A percentile compares a stretch with the other conserved stretches of the same genome.
These are phyloP conservation scores for Talaromyces adpressus DNA, from an alignment of 495 filamentous ascomycete genomes.

Conservation along the genomic window DNA sequence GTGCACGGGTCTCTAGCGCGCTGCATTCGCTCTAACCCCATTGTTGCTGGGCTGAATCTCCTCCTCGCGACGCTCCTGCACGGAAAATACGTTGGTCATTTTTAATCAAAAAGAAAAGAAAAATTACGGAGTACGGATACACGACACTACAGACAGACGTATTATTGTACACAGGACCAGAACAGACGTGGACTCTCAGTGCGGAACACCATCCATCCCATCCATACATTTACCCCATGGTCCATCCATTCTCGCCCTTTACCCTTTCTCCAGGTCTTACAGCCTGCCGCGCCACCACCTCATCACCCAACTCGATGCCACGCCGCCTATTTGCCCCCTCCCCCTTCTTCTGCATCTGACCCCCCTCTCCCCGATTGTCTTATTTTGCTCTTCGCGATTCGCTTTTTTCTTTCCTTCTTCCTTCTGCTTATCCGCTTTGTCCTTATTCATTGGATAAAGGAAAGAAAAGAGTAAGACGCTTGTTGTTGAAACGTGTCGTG, in stretches of 20 bases:
- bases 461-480: background rate
- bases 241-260: background rate
- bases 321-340: background rate
- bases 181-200: background rate
- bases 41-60: background rate
- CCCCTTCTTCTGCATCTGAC: background rate
- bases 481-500: background rate
- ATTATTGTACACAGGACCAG: background rate
- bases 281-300: slow-evolving; percentile 6
- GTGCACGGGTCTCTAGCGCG: slow-evolving; percentile 2
- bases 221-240: slow-evolving; percentile 2
- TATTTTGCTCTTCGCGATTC: background rate
- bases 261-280: slow-evolving; percentile 2
- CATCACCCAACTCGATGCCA: background rate
- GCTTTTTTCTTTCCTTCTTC: background rate
- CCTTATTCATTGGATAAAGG: background rate
- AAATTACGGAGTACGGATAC: background rate
- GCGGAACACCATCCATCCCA: background rate
- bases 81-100: background rate
- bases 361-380: background rate
- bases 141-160: background rate
- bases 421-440: background rate
- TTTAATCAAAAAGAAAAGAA: background rate
- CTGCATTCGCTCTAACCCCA: background rate
- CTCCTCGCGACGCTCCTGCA: background rate